A percentile compares a stretch with the other conserved stretches of the same genome.
Conservation (phyloP, 331 rosid genomes). For the Prunus yedoensis region DNA sequence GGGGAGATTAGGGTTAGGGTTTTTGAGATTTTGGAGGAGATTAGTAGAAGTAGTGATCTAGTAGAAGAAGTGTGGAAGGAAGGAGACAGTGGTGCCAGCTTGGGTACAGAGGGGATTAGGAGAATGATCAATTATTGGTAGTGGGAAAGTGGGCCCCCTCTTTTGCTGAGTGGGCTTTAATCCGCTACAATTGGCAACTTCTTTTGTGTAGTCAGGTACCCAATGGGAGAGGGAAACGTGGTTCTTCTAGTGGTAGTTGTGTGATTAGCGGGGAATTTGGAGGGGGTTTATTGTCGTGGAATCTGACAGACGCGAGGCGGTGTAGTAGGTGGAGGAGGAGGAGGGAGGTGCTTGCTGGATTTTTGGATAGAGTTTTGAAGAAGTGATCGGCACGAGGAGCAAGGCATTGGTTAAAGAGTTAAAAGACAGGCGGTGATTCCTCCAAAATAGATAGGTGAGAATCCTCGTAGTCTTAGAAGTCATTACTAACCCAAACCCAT, state of each 20-base stretch:
- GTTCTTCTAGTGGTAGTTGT: neutral
- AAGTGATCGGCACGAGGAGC: neutral
- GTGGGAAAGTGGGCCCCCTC: constrained; percentile 29
- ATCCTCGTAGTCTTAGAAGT: neutral
- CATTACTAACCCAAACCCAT: neutral
- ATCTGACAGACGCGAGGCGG: constrained; percentile 10
- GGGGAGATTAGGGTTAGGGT: constrained; percentile 15
- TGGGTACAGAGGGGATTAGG: constrained; percentile 57
- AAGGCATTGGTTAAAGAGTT: neutral
- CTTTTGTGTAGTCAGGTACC: accelerated
- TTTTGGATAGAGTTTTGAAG: neutral
- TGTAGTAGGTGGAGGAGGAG: neutral
- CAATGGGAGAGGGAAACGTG: neutral
- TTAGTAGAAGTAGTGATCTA: constrained; percentile 15
- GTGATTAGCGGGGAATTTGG: constrained; percentile 2
- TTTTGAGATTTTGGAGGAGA: constrained; percentile 23
- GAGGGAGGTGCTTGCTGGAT: neutral
- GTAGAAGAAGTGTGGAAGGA: constrained; percentile 1
- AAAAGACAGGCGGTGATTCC: neutral
- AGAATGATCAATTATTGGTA: constrained; percentile 71
- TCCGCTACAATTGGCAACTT: neutral
- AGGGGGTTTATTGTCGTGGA: neutral
- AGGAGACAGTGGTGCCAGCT: constrained; percentile 53
- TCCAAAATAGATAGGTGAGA: neutral
- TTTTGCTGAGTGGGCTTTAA: neutral